These are phyloP conservation scores for Gautieria morchelliformis DNA, from an alignment of 768 basidiomycete species.

Conservation along the genomic window DNA sequence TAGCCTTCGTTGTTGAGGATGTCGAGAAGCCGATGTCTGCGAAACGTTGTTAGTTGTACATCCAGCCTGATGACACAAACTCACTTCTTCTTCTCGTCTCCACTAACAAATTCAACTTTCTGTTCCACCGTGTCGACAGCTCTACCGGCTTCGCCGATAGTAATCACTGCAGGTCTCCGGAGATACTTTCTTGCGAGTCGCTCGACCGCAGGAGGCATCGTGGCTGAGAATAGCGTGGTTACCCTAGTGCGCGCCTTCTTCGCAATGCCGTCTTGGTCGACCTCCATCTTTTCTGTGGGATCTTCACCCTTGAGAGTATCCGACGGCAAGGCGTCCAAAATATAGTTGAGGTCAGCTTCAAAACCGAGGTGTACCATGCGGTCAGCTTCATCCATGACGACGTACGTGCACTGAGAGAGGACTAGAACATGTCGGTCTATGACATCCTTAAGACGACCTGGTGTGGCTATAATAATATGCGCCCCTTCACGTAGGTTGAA, in stretches of 20 bases:
- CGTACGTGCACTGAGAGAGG: conserved; percentile 92
- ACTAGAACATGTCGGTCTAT: conserved; percentile 94
- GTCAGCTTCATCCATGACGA: conserved; percentile 99
- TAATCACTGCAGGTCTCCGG: conserved; percentile 86
- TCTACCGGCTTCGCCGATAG: conserved; percentile 95
- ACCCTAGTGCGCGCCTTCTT: conserved; percentile 78
- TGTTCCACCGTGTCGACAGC: conserved; percentile 99
- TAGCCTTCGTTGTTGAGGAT: conserved; percentile 83
- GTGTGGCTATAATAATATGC: conserved; percentile 97
- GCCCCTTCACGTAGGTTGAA: conserved; percentile 97
- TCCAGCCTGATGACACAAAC: conserved; percentile 19
- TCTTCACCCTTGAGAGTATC: conserved; percentile 87
- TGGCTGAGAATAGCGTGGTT: conserved; percentile 96
- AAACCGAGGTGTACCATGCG: conserved; percentile 98
- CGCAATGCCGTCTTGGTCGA: conserved; percentile 51
- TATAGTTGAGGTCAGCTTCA: conserved; percentile 88
- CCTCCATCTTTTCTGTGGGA: conserved; percentile 63
- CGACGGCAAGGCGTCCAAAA: conserved; percentile 83
- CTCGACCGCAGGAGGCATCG: conserved; percentile 97
- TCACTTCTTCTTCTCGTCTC: conserved; percentile 96
- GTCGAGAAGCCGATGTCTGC: conserved; percentile 76
- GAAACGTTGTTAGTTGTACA: conserved; percentile 6
- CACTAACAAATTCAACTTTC: conserved; percentile 81
- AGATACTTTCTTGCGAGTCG: conserved; percentile 92
- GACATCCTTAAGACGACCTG: conserved; percentile 96